Evolutionary conservation across 2,329 filamentous ascomycete genomes (phyloP).

Genomic region (Xylariaceae sp.): DNA sequence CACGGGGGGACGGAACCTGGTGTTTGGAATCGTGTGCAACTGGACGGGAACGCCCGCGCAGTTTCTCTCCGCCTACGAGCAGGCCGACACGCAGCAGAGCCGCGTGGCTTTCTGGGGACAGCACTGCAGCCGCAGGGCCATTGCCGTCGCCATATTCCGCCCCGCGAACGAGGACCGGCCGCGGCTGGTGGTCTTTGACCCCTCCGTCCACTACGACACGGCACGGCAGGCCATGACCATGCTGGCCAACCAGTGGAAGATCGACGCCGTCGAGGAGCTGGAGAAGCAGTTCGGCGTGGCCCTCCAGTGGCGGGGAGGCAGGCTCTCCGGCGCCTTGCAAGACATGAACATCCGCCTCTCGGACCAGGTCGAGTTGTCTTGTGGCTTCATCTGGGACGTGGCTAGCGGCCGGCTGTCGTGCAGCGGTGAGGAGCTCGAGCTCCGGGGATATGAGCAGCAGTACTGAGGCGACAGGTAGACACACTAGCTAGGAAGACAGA

Average conservation of each 20-base stretch:
- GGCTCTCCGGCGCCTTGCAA: background rate
- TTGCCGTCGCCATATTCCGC: background rate
- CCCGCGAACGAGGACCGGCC: background rate
- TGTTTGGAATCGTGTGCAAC: background rate
- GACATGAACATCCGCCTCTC: background rate
- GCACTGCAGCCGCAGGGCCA: background rate
- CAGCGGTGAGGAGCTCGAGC: background rate
- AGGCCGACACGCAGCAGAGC: background rate
- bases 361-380: background rate
- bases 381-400: slow-evolving; percentile 2
- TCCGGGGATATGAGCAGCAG: background rate
- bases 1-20: background rate
- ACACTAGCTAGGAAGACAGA: too few species aligned
- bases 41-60: background rate
- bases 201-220: background rate
- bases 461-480: too few species aligned
- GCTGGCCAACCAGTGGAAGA: background rate
- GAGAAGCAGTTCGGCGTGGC: background rate
- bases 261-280: background rate
- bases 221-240: background rate
- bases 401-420: background rate
- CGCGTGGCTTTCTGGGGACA: background rate
- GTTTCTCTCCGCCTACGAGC: background rate
- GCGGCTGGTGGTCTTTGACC: slow-evolving; percentile 1
- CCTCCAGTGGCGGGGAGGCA: background rate